phyloP scores from a whole-genome alignment of 169 alveolate genomes.

The Cryptosporidium xiaoi region DNA sequence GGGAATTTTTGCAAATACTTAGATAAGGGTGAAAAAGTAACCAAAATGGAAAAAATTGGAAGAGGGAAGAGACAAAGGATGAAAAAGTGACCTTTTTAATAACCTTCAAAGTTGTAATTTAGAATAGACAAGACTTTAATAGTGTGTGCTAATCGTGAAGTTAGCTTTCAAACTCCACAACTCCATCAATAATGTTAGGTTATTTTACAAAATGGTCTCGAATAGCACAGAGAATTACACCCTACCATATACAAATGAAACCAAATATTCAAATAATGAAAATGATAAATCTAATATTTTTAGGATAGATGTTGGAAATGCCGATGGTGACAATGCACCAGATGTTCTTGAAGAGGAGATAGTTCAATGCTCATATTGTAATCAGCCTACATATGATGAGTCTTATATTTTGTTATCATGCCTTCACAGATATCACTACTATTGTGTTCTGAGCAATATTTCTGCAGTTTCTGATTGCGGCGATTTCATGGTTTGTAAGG shows the following conservation, averaged over 20 bases:
- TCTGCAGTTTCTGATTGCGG: slow-evolving; percentile 37
- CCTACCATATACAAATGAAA: neutral
- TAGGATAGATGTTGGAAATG: neutral
- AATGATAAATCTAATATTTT: neutral
- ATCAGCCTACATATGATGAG: slow-evolving; percentile 59
- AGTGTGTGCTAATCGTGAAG: no score
- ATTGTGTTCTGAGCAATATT: slow-evolving; percentile 54
- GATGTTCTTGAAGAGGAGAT: slow-evolving; percentile 35
- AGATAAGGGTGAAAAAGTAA: neutral
- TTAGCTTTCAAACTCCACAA: neutral
- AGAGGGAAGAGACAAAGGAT: slow-evolving; percentile 28
- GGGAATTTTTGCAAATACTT: neutral
- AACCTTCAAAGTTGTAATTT: neutral
- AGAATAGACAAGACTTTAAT: slow-evolving; percentile 5
- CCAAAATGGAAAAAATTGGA: neutral
- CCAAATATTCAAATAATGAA: neutral
- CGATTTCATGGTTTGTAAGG: slow-evolving; percentile 62
- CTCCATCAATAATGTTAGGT: neutral
- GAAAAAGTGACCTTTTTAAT: neutral
- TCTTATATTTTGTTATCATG: slow-evolving; percentile 61
- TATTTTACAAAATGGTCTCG: neutral
- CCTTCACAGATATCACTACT: slow-evolving; percentile 52
- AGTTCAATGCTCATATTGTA: slow-evolving; percentile 53
- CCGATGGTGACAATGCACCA: neutral
- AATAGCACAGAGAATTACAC: neutral